Evolutionary conservation across 495 filamentous ascomycete genomes (phyloP).

Genomic region (Xylaria nigripes): DNA sequence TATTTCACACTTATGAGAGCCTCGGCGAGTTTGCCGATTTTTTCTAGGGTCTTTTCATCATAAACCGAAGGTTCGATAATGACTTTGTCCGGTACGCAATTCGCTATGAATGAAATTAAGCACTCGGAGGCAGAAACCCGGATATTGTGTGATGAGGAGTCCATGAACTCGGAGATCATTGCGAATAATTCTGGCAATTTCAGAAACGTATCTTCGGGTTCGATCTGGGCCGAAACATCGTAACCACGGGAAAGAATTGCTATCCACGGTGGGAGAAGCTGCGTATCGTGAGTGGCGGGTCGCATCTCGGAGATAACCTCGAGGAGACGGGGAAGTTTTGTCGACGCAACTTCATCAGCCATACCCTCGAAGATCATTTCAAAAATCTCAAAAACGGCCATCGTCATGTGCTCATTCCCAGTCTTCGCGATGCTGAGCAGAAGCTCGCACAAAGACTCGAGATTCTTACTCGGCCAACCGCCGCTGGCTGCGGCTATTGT

Average conservation of each 20-base stretch:
- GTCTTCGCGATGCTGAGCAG: slow-evolving; percentile 79
- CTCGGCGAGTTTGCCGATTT: slow-evolving; percentile 57
- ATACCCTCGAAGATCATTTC: slow-evolving; percentile 91
- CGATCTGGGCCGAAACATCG: slow-evolving; percentile 82
- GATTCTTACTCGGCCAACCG: slow-evolving; percentile 95
- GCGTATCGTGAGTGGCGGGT: slow-evolving; percentile 82
- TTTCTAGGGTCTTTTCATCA: slow-evolving; percentile 76
- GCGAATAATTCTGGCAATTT: slow-evolving; percentile 76
- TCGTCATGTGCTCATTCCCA: slow-evolving; percentile 88
- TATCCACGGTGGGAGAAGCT: slow-evolving; percentile 91
- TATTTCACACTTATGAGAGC: slow-evolving; percentile 80
- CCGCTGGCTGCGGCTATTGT: slow-evolving; percentile 75
- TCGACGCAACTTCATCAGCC: slow-evolving; percentile 73
- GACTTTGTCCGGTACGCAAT: slow-evolving; percentile 71
- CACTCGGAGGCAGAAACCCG: slow-evolving; percentile 90
- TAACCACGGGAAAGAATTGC: slow-evolving; percentile 89
- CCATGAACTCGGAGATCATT: slow-evolving; percentile 67
- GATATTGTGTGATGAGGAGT: slow-evolving; percentile 83
- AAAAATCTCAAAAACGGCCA: slow-evolving; percentile 93
- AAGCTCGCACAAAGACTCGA: slow-evolving; percentile 81
- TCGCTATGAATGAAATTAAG: slow-evolving; percentile 80
- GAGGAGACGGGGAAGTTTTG: slow-evolving; percentile 80
- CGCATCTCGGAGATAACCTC: slow-evolving; percentile 81
- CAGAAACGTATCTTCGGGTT: slow-evolving; percentile 77
- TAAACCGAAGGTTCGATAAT: slow-evolving; percentile 80